Conservation (phyloP, 2,329 filamentous ascomycete species). For the Fusarium foetens region DNA sequence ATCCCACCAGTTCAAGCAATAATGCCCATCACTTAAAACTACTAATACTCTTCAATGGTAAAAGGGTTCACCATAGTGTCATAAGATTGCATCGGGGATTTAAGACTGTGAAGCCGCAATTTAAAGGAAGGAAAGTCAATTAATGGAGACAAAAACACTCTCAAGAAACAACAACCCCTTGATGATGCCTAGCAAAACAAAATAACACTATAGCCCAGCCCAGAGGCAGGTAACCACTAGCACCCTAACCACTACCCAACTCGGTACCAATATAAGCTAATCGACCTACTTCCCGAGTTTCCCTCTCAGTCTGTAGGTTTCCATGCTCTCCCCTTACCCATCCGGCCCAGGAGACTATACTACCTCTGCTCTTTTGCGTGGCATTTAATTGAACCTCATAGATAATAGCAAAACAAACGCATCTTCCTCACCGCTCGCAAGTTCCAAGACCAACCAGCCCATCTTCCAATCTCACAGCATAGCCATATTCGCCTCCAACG, state of each 20-base stretch:
- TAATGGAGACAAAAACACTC: constrained; percentile 30
- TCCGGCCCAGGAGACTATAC: background rate
- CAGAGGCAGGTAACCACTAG: constrained; percentile 12
- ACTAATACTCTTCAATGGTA: background rate
- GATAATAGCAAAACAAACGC: constrained; percentile 16
- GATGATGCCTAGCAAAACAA: constrained; percentile 21
- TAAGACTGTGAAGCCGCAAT: background rate
- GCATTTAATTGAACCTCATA: background rate
- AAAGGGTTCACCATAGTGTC: background rate
- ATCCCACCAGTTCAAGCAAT: background rate
- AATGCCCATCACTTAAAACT: background rate
- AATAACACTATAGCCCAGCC: constrained; percentile 9
- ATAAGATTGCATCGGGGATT: background rate
- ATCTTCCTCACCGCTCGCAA: constrained; percentile 22
- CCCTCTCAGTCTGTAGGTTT: background rate
- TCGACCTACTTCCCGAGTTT: background rate
- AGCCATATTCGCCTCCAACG: constrained; percentile 43
- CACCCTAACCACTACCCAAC: constrained; percentile 5
- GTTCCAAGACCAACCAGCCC: constrained; percentile 30
- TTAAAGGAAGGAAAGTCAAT: constrained; percentile 22
- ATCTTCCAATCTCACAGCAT: constrained; percentile 34
- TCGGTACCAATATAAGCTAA: background rate
- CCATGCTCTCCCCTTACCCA: background rate
- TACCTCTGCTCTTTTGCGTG: constrained; percentile 2
- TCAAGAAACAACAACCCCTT: constrained; percentile 26